Percentiles rank a stretch among this genome's conserved stretches.
Evolutionary conservation across 495 filamentous ascomycete genomes (phyloP).

Genomic region (Tuber microsphaerosporum): DNA sequence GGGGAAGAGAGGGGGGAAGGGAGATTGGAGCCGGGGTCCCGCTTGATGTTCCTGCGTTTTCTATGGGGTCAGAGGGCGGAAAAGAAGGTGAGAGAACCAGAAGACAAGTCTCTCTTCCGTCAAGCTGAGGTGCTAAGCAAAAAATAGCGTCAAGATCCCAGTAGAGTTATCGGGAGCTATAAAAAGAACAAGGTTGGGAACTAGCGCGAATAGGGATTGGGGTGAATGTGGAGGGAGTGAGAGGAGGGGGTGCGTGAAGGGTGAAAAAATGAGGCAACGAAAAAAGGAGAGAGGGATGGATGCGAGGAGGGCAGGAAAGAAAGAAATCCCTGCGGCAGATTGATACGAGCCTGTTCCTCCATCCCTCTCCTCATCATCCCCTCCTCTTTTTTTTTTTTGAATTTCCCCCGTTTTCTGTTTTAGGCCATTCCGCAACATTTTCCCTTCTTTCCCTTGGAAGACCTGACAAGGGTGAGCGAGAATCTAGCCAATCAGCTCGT

Average conservation of each 20-base stretch:
- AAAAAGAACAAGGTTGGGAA: constrained; percentile 31
- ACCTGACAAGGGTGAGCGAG: constrained; percentile 32
- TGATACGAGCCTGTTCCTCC: constrained; percentile 27
- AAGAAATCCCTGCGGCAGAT: constrained; percentile 36
- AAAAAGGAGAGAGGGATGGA: constrained; percentile 31
- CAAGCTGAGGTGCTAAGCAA: constrained; percentile 36
- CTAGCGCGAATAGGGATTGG: constrained; percentile 28
- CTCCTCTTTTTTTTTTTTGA: neutral
- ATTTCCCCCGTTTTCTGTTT: constrained; percentile 17
- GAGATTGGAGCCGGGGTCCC: constrained; percentile 35
- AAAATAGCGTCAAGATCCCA: constrained; percentile 36
- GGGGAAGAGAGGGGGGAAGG: neutral
- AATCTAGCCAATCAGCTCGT: constrained; percentile 19
- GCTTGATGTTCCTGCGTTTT: constrained; percentile 42
- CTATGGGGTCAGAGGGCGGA: constrained; percentile 27
- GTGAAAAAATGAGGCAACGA: constrained; percentile 3
- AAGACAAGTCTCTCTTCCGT: constrained; percentile 21
- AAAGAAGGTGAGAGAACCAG: constrained; percentile 17
- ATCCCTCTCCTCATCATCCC: neutral
- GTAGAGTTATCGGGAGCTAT: constrained; percentile 37
- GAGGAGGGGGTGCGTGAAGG: neutral
- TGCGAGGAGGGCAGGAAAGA: constrained; percentile 22
- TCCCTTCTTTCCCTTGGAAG: constrained; percentile 9
- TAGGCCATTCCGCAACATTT: constrained; percentile 32
- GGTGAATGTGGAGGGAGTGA: neutral